These are phyloP conservation scores for Beauveria scarabaeidicola DNA, from an alignment of 2,329 filamentous ascomycete species.

Conservation along the genomic window DNA sequence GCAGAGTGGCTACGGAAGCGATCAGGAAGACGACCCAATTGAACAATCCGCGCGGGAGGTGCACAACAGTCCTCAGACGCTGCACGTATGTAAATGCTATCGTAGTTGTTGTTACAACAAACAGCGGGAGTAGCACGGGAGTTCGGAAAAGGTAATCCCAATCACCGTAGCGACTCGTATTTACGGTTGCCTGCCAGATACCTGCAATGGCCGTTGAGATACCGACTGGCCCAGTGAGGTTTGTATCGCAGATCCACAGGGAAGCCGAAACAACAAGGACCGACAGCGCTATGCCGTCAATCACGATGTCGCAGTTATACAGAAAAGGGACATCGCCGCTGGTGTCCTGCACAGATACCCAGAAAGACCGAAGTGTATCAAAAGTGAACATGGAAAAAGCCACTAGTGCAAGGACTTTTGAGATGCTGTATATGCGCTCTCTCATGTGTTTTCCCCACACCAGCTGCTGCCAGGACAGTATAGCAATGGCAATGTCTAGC, in stretches of 20 bases:
- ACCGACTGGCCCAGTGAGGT: slow-evolving; percentile 32
- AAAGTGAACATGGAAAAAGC: slow-evolving; percentile 28
- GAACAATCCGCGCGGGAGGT: slow-evolving; percentile 28
- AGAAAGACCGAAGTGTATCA: slow-evolving; percentile 28
- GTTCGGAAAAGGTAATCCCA: slow-evolving; percentile 35
- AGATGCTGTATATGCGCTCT: slow-evolving; percentile 36
- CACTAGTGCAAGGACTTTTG: slow-evolving; percentile 32
- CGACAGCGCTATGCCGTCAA: slow-evolving; percentile 39
- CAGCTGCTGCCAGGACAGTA: slow-evolving; percentile 43
- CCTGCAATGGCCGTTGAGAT: slow-evolving; percentile 37
- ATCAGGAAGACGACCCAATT: not conserved
- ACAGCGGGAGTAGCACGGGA: slow-evolving; percentile 30
- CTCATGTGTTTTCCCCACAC: slow-evolving; percentile 42
- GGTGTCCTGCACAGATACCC: not conserved
- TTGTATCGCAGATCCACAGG: slow-evolving; percentile 39
- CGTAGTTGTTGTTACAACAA: slow-evolving; percentile 32
- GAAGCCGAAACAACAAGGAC: slow-evolving; percentile 34
- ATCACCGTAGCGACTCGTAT: slow-evolving; percentile 31
- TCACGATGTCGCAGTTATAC: slow-evolving; percentile 40
- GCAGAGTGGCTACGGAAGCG: not conserved
- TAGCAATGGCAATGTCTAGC: slow-evolving; percentile 16
- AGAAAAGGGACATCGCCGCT: slow-evolving; percentile 21
- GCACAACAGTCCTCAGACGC: slow-evolving; percentile 34
- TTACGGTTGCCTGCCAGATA: slow-evolving; percentile 26
- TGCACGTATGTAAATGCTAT: slow-evolving; percentile 35